Evolutionary conservation across 257 asterid species (phyloP).

Genomic region (Leonotis leonurus): DNA sequence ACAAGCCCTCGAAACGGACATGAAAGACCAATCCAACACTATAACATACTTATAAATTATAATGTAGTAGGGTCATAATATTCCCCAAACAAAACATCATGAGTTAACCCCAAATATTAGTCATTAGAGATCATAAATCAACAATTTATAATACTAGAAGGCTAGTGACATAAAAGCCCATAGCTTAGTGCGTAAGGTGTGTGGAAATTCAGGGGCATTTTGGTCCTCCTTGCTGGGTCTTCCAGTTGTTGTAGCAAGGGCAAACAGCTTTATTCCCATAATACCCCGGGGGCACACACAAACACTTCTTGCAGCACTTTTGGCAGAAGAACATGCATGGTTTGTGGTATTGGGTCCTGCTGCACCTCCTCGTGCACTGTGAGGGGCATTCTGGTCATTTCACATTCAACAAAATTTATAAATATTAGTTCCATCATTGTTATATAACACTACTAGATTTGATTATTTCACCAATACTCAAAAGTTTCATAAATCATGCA

Average conservation of each 20-base stretch:
- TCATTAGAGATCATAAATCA: too few species aligned
- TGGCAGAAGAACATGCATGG: slow-evolving; percentile 86
- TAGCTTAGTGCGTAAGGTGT: neutral
- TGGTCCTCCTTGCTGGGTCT: slow-evolving; percentile 73
- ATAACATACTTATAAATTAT: neutral
- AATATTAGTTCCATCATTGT: neutral
- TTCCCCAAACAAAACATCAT: too few species aligned
- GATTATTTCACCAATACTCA: slow-evolving; percentile 15
- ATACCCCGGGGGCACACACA: slow-evolving; percentile 79
- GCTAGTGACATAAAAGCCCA: neutral
- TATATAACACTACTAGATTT: too few species aligned
- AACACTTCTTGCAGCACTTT: slow-evolving; percentile 70
- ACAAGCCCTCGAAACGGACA: slow-evolving; percentile 17
- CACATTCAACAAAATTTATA: neutral
- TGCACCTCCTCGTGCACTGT: slow-evolving; percentile 55
- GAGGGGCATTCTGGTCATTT: slow-evolving; percentile 65
- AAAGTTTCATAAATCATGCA: neutral
- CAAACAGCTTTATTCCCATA: slow-evolving; percentile 70
- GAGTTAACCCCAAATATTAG: too few species aligned
- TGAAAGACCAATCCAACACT: neutral
- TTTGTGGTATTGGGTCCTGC: slow-evolving; percentile 57
- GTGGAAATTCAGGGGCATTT: slow-evolving; percentile 51
- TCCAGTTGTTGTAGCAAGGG: slow-evolving; percentile 91
- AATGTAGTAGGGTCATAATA: too few species aligned
- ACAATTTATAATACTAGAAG: neutral